Base-by-base conservation (phyloP, 495 filamentous ascomycete species). In the Evansstolkia leycettana region DNA sequence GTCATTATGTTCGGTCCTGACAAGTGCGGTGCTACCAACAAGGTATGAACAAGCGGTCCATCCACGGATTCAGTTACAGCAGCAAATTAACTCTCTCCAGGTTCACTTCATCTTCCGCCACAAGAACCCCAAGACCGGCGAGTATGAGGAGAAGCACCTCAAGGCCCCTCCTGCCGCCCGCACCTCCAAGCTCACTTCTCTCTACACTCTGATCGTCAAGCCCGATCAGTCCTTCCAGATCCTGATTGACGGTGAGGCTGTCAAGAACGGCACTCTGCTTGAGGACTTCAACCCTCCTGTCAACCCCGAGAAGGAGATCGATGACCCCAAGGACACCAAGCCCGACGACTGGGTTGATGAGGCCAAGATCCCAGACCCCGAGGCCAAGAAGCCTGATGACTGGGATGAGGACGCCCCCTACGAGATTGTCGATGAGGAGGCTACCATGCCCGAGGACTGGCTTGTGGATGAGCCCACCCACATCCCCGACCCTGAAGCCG, bases 81-180 rank as follows among this genome's bases (percentile, higher is more conserved):
- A 33, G 20, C 48, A 26, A n/a, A 10, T 17, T n/a, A n/a, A n/a
- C n/a, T 30, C 13, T 8, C 29, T 23, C n/a, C 36, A 78, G 75
- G 84, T 99, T 38, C 92, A 99, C 73, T 94, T 99, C 67, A 99
- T 99, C 64, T 92, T 99, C 81, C 89, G 90, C 58, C 92, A 96
- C 83, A 99, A 96, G 82, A 99, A 96, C 76, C 92, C 92, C 52
- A 96, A 94, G 82, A 95, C 86, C 33, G 88, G 90, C 62, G 89
- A 95, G 63, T 99, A 99, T 50, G 90, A 96, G 74, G 92, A 99
- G 82, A 99, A 99, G 77, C 92, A 99, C 67, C 73, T 96, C 36
- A 82, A 75, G 58, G 71, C 73, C 48, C 77, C 90, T 27, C 86
- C 92, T 28, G 65, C 78, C 33, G 87, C 89, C 52, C 79, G 78